Evolutionary conservation across 768 basidiomycete genomes (phyloP), one percentile per base, ranked within the genome.

Genomic region (Asterophora lycoperdoides): DNA sequence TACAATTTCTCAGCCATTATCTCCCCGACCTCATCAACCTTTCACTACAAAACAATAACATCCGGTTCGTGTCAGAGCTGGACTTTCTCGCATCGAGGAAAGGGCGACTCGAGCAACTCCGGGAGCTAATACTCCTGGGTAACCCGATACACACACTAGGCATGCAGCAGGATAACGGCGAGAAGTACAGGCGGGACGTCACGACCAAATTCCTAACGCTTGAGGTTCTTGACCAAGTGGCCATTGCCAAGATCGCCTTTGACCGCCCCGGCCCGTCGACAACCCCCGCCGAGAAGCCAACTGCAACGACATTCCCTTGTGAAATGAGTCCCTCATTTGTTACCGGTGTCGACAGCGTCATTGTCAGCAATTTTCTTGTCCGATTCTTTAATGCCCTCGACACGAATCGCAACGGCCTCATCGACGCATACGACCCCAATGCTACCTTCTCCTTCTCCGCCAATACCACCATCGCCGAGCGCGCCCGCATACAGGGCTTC

Each of bases 361-460:
- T 90, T 46, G 79, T 93, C 54, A 84, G 81, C 63, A 79, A 75
- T 49, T 94, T 94, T 70, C 79, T 93, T 44, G 76, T 81, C 54
- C 80, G 84, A 41, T 96, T 86, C 68, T 93, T 97, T 69, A 80
- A 84, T 8, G 64, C 81, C 1, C 94, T 89, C 64, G 96, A 99
- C 64, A 76, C 70, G 15, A 80, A 89, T 54, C 83, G 95, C 14
- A 67, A 75, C 0, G 68, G 73, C 0, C 76, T 97, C 5, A 60
- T 79, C 13, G 74, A 84, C 39, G 90, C 78, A 15, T 99, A 98
- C 63, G 80, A 89, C 51, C 81, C 88, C 1, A 69, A 78, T 9
- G 89, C 94, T n/a, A 94, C 93, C 7, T 93, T 97, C 64, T 96
- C 93, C 1, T 88, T 85, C 63, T 87, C 86, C 15, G 80, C 81